Percentiles rank a stretch among this genome's conserved stretches.
Evolutionary conservation across 352 stramenopile genomes (phyloP).

Genomic region (Phytopythium ostracodes): DNA sequence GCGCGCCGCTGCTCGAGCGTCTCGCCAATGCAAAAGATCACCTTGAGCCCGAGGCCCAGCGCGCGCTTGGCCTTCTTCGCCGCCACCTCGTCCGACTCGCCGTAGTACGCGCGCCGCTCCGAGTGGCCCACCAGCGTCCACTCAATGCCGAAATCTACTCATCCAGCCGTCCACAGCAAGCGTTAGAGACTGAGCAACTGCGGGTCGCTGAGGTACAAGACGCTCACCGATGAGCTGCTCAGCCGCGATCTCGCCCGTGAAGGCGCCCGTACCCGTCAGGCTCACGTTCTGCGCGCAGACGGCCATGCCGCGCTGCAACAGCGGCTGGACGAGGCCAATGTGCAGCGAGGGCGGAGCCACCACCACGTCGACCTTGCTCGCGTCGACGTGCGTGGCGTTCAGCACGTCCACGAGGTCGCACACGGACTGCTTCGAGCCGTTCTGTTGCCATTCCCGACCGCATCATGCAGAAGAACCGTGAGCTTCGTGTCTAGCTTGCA

Average conservation of each 20-base stretch:
- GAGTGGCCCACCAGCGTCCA: constrained; percentile 91
- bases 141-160: constrained; percentile 57
- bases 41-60: constrained; percentile 83
- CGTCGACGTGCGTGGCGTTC: constrained; percentile 60
- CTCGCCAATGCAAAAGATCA: constrained; percentile 98
- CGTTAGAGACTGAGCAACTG: not conserved
- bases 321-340: constrained; percentile 41
- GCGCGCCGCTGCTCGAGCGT: constrained; percentile 88
- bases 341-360: constrained; percentile 77
- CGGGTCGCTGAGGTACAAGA: not conserved
- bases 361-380: constrained; percentile 68
- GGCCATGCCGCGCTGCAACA: constrained; percentile 55
- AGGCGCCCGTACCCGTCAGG: constrained; percentile 86
- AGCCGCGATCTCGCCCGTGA: constrained; percentile 90
- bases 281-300: constrained; percentile 84
- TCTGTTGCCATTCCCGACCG: constrained; percentile 20
- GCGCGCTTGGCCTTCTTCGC: constrained; percentile 93
- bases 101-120: constrained; percentile 90
- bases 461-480: not conserved
- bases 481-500: too few relatives aligned
- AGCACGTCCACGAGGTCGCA: constrained; percentile 86
- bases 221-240: constrained; percentile 78
- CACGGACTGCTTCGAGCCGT: constrained; percentile 76
- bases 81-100: constrained; percentile 91
- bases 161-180: not conserved